These are phyloP conservation scores for Thelephora ganbajun DNA, from an alignment of 768 basidiomycete genomes.

Conservation along the genomic window DNA sequence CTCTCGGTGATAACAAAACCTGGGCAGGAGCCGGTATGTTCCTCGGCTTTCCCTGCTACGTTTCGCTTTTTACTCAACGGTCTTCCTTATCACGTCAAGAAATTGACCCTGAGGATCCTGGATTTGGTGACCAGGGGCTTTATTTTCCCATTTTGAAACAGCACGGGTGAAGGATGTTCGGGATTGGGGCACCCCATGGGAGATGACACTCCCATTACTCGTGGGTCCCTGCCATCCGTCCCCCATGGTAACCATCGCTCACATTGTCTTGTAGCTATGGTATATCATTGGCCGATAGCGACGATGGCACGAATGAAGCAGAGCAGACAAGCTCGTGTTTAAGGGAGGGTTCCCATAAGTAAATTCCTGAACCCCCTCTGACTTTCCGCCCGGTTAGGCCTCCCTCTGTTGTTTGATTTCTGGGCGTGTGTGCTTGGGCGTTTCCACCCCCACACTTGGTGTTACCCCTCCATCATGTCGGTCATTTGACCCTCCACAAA, in stretches of 20 bases:
- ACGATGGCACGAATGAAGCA: slow-evolving; percentile 1
- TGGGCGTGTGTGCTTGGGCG: too few species aligned
- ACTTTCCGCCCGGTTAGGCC: too few species aligned
- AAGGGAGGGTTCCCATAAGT: neutral
- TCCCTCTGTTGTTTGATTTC: too few species aligned
- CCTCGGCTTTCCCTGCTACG: neutral
- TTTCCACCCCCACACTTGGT: too few species aligned
- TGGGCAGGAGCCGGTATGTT: neutral
- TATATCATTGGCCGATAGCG: slow-evolving; percentile 2
- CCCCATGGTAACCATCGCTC: neutral
- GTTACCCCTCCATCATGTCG: too few species aligned
- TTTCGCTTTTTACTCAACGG: neutral
- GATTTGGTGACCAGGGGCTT: slow-evolving; percentile 11
- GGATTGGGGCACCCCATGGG: slow-evolving; percentile 7
- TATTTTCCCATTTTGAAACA: slow-evolving; percentile 9
- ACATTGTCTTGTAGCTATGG: neutral
- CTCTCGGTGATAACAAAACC: neutral
- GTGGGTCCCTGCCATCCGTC: neutral
- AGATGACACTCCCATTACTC: slow-evolving; percentile 9
- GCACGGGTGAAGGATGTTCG: slow-evolving; percentile 2
- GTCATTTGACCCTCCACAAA: too few species aligned
- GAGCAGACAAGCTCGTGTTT: slow-evolving; percentile 1
- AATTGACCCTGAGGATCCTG: slow-evolving; percentile 7
- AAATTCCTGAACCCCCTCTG: too few species aligned
- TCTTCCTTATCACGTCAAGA: neutral